Evolutionary conservation across 352 stramenopile genomes (phyloP), one percentile per base, ranked within the genome.

Genomic region (Phytopythium delawarense): DNA sequence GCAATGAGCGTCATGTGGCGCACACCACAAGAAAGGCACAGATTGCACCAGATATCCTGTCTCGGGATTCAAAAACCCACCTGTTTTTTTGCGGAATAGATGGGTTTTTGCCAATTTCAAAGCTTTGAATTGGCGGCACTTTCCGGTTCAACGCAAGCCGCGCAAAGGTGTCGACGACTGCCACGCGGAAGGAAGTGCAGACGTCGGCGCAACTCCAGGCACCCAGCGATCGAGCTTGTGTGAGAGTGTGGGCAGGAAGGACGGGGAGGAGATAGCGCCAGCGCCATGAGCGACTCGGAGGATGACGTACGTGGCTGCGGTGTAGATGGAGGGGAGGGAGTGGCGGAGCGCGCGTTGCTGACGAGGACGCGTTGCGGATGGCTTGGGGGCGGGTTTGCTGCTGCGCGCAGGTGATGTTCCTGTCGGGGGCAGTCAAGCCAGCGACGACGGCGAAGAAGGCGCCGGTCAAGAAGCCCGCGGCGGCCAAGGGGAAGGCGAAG

Each of bases 241-340:
- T 4, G n/a, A 8, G 32, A 20, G 44, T 8, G 40, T 11, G 9
- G n/a, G 12, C 11, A 15, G 3, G 44, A 50, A 3, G 42, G 25
- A 28, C 21, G 8, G 8, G 49, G 16, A 23, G n/a, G 44, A 32
- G n/a, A 12, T 44, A 39, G 42, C 30, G 18, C 46, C 15, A 39
- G 49, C 35, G 30, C 57, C 44, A 87, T 79, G 78, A 72, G 74
- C 59, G 74, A 78, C 54, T 84, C 75, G 8, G 75, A 84, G 53
- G 69, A 84, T 32, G 73, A 84, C 53, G 78, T 87, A 52, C 53
- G 75, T 78, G 18, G 25, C 40, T n/a, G 21, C 40, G 18, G 7
- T 28, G 34, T 39, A 12, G 23, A 45, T 34, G 34, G 20, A 46
- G 44, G 12, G 9, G 23, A 30, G 30, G 50, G 12, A 15, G n/a